phyloP scores from a whole-genome alignment of 2,329 filamentous ascomycete species.

The Fusarium acutatum region DNA sequence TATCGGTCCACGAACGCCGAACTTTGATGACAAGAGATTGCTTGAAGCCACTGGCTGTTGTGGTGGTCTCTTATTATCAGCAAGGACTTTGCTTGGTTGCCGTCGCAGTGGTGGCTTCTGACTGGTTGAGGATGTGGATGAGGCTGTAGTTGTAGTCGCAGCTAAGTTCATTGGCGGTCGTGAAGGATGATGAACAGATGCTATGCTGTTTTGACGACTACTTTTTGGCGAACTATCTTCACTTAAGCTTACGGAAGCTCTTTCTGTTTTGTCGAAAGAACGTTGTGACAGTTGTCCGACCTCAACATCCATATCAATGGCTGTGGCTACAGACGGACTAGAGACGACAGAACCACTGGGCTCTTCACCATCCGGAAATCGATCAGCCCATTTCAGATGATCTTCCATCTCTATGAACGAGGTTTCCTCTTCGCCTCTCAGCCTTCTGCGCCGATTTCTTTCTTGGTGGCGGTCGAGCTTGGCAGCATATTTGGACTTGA shows the following conservation, averaged over 20 bases:
- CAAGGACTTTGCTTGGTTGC: background rate
- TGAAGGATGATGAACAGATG: background rate
- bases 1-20: background rate
- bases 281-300: background rate
- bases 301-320: conserved; percentile 1
- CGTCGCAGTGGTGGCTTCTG: background rate
- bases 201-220: conserved; percentile 6
- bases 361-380: conserved; percentile 16
- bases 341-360: background rate
- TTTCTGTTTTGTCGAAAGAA: background rate
- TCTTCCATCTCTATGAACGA: conserved; percentile 36
- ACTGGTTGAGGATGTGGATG: background rate
- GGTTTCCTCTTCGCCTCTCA: conserved; percentile 46
- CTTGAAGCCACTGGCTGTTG: conserved; percentile 1
- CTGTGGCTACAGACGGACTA: background rate
- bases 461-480: conserved; percentile 51
- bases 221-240: background rate
- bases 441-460: conserved; percentile 55
- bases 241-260: background rate
- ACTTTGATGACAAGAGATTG: conserved; percentile 12
- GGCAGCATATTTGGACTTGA: conserved; percentile 33
- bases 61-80: background rate
- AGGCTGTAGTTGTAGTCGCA: background rate
- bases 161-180: background rate
- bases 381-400: conserved; percentile 22